A percentile compares a stretch with the other conserved stretches of the same genome.
Evolutionary conservation across 1,284 basidiomycete species (phyloP).

Genomic region (Cryptococcus deneoformans): DNA sequence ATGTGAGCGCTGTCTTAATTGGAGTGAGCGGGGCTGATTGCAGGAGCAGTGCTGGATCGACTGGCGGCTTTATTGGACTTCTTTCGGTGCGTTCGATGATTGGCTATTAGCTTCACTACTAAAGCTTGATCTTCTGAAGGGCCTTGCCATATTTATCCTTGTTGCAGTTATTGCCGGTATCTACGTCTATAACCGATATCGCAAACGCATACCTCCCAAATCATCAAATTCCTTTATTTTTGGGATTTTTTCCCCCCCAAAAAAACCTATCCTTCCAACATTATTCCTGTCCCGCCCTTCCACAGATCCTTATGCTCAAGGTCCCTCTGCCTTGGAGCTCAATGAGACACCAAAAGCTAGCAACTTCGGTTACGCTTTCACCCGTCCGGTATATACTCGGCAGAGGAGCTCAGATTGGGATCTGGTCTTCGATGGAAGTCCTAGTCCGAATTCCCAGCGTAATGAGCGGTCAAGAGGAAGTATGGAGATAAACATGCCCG

Average conservation of each 20-base stretch:
- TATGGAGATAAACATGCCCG: conserved; percentile 6
- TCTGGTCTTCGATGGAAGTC: background rate
- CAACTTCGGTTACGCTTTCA: conserved; percentile 4
- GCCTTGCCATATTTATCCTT: conserved; percentile 9
- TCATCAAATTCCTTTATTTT: too few species aligned
- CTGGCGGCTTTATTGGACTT: conserved; percentile 19
- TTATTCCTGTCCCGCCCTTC: conserved; percentile 16
- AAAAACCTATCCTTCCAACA: conserved; percentile 5
- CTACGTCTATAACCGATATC: conserved; percentile 15
- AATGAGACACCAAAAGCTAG: conserved; percentile 9
- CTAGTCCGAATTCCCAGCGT: too few species aligned
- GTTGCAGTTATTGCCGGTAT: conserved; percentile 10
- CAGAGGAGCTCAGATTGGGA: conserved; percentile 20
- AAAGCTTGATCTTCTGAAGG: conserved; percentile 4
- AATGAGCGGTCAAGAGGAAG: background rate
- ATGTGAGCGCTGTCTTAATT: conserved; percentile 7
- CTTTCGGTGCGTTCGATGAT: conserved; percentile 10
- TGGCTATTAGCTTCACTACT: too few species aligned
- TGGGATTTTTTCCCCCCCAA: background rate
- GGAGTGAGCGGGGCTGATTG: background rate
- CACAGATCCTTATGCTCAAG: conserved; percentile 14
- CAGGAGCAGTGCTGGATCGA: conserved; percentile 14
- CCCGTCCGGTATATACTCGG: conserved; percentile 12
- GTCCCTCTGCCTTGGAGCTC: background rate
- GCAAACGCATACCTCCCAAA: conserved; percentile 4